phyloP scores from a whole-genome alignment of 768 basidiomycete genomes.

The Arthromyces matolae region DNA sequence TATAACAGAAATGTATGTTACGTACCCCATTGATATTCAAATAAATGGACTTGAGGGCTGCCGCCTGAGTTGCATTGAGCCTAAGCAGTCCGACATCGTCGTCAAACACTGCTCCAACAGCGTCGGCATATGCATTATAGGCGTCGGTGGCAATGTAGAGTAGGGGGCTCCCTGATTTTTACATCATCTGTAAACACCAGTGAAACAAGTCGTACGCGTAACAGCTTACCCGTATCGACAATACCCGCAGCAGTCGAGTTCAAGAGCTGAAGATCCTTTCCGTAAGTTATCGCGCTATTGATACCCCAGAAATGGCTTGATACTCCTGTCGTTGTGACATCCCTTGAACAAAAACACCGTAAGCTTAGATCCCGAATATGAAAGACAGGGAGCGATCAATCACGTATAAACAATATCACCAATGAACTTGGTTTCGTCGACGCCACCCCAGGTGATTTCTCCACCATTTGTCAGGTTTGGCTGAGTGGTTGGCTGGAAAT shows the following conservation, averaged over 20 bases:
- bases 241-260: background rate
- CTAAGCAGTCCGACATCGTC: background rate
- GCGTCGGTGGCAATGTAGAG: background rate
- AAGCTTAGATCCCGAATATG: background rate
- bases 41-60: background rate
- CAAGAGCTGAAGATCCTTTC: background rate
- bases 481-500: background rate
- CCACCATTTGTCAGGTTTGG: background rate
- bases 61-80: background rate
- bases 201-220: background rate
- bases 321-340: background rate
- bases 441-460: background rate
- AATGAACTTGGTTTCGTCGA: background rate
- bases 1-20: background rate
- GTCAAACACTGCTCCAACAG: background rate
- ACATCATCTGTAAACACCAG: background rate
- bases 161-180: background rate
- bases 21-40: background rate
- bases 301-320: background rate
- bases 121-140: background rate
- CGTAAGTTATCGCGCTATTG: background rate
- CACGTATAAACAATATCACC: background rate
- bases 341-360: background rate
- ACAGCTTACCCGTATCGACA: background rate
- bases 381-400: background rate